phyloP scores from a whole-genome alignment of 2,329 filamentous ascomycete species.

The Microthyrium microscopicum region DNA sequence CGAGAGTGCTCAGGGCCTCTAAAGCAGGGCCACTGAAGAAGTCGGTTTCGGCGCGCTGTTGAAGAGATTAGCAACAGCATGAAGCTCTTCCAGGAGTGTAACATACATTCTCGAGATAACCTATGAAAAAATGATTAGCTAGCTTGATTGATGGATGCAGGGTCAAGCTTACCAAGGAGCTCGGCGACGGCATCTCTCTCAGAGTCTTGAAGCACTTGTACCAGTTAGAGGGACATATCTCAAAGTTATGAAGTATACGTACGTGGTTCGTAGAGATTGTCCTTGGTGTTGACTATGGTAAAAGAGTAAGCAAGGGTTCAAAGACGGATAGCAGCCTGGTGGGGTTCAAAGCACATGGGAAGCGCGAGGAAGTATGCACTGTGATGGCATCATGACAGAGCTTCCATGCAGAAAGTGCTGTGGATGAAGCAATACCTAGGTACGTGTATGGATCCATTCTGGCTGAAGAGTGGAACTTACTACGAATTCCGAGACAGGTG shows the following conservation, averaged over 20 bases:
- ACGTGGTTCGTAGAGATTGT: conserved; percentile 28
- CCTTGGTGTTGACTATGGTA: too few relatives aligned
- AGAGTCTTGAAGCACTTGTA: conserved; percentile 65
- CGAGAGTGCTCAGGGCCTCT: conserved; percentile 81
- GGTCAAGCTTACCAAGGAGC: conserved; percentile 36
- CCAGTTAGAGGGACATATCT: conserved; percentile 23
- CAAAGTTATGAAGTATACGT: background rate
- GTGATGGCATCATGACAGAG: too few relatives aligned
- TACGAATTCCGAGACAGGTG: too few relatives aligned
- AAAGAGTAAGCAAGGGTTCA: too few relatives aligned
- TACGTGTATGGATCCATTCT: too few relatives aligned
- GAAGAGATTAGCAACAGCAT: conserved; percentile 9
- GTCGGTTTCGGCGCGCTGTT: conserved; percentile 82
- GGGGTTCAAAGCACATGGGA: too few relatives aligned
- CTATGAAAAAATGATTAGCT: conserved; percentile 17
- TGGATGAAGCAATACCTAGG: too few relatives aligned
- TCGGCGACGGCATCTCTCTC: conserved; percentile 95
- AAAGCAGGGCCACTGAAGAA: conserved; percentile 96
- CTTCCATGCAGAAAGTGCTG: too few relatives aligned
- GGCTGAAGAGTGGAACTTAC: too few relatives aligned
- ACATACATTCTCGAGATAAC: conserved; percentile 88
- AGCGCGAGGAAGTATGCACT: too few relatives aligned
- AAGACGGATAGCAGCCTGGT: too few relatives aligned
- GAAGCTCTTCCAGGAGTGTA: conserved; percentile 11
- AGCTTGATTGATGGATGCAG: conserved; percentile 1